Evolutionary conservation across 2,329 filamentous ascomycete species (phyloP).

Genomic region (Hypoxylon sp.): DNA sequence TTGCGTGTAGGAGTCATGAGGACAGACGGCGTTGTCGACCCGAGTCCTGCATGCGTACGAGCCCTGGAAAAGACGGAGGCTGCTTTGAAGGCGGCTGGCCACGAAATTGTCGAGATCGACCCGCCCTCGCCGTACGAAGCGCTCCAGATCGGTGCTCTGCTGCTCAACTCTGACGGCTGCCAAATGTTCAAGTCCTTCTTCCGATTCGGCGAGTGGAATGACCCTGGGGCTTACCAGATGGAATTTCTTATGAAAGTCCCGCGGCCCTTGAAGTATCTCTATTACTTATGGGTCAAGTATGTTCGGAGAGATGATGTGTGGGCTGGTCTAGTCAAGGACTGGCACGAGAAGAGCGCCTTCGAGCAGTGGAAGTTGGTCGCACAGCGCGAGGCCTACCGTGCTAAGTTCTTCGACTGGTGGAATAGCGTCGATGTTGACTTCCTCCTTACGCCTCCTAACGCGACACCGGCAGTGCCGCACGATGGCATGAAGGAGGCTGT

Average conservation of each 20-base stretch:
- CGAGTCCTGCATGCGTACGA: conserved; percentile 81
- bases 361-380: conserved; percentile 86
- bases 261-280: conserved; percentile 78
- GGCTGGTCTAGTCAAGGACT: conserved; percentile 78
- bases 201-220: conserved; percentile 78
- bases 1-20: conserved; percentile 79
- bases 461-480: conserved; percentile 87
- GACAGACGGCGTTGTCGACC: conserved; percentile 84
- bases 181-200: conserved; percentile 80
- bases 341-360: conserved; percentile 74
- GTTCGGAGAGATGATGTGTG: conserved; percentile 77
- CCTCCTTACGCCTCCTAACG: conserved; percentile 84
- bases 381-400: conserved; percentile 79
- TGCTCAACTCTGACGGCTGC: conserved; percentile 87
- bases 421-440: conserved; percentile 75
- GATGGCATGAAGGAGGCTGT: conserved; percentile 86
- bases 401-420: conserved; percentile 87
- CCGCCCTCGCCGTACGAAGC: conserved; percentile 78
- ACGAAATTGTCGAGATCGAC: conserved; percentile 71
- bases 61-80: conserved; percentile 75
- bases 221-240: conserved; percentile 79
- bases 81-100: conserved; percentile 75
- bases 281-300: conserved; percentile 90
- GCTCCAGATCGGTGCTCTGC: conserved; percentile 76
- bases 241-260: conserved; percentile 76